Percentiles rank a stretch among this genome's conserved stretches.
Conservation (phyloP, 163 green algal species). For the Chlorella variabilis region DNA sequence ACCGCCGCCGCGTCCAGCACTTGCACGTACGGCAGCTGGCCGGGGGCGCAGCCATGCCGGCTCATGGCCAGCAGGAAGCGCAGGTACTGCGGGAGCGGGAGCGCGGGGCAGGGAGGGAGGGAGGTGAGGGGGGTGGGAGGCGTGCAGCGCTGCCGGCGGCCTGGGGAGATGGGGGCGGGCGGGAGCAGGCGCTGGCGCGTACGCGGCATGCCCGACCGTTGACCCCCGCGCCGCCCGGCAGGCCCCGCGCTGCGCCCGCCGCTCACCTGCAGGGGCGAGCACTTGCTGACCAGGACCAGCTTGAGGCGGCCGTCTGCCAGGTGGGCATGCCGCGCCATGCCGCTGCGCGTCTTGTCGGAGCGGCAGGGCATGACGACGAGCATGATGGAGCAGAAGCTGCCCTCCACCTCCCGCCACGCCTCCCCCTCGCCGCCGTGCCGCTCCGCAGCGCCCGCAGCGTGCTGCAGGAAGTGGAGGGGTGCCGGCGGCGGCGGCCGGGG, state of each 20-base stretch:
- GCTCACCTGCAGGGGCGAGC: slow-evolving; percentile 49
- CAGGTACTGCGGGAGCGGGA: slow-evolving; percentile 67
- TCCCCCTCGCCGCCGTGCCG: slow-evolving; percentile 23
- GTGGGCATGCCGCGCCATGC: slow-evolving; percentile 75
- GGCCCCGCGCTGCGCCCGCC: too few species aligned
- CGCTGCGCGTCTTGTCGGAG: slow-evolving; percentile 75
- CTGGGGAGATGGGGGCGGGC: too few species aligned
- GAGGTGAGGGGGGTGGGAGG: neutral
- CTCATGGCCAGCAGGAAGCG: slow-evolving; percentile 76
- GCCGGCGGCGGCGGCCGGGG: neutral
- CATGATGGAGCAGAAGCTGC: slow-evolving; percentile 79
- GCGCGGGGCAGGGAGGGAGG: too few species aligned
- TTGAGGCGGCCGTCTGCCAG: slow-evolving; percentile 84
- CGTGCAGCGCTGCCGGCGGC: neutral
- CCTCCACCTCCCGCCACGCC: slow-evolving; percentile 58
- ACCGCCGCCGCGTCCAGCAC: slow-evolving; percentile 63
- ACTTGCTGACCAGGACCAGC: slow-evolving; percentile 81
- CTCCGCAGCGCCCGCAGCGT: slow-evolving; percentile 1
- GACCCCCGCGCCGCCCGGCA: neutral
- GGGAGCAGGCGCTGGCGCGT: too few species aligned
- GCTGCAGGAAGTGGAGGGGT: slow-evolving; percentile 14
- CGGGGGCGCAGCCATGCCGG: slow-evolving; percentile 53
- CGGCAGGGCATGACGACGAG: slow-evolving; percentile 83
- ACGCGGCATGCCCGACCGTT: too few species aligned
- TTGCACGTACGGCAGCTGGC: slow-evolving; percentile 60